Percentiles rank a stretch among this genome's conserved stretches.
These are phyloP conservation scores for Tolypocladium capitatum DNA, from an alignment of 2,329 filamentous ascomycete species.

Conservation along the genomic window DNA sequence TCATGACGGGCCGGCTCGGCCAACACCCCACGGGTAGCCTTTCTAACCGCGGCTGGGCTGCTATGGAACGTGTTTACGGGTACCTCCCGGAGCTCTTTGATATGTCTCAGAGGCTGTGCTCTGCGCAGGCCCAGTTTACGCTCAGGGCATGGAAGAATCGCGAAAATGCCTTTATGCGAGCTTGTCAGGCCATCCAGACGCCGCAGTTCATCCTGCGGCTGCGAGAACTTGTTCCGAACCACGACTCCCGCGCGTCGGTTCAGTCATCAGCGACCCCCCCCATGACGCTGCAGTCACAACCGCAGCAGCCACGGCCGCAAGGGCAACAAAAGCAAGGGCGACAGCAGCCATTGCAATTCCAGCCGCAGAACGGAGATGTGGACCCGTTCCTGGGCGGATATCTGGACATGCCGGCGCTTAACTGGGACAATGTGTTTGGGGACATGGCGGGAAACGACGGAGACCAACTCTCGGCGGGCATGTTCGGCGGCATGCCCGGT, in stretches of 20 bases:
- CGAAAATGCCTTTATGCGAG: conserved; percentile 25
- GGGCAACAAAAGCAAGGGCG: background rate
- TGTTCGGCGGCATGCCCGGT: conserved; percentile 17
- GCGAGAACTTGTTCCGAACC: conserved; percentile 25
- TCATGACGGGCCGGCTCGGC: conserved; percentile 40
- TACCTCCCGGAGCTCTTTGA: conserved; percentile 39
- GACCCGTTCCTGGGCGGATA: conserved; percentile 31
- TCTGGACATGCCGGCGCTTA: conserved; percentile 27
- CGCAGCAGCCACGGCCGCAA: conserved; percentile 4
- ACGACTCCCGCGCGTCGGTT: conserved; percentile 21
- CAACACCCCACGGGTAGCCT: conserved; percentile 33
- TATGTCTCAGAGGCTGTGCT: conserved; percentile 29
- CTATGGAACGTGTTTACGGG: conserved; percentile 31
- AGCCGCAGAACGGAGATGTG: conserved; percentile 13
- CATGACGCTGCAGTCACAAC: conserved; percentile 12
- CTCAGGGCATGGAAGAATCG: conserved; percentile 41
- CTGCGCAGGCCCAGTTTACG: conserved; percentile 31
- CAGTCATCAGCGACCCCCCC: conserved; percentile 15
- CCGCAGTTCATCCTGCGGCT: conserved; percentile 34
- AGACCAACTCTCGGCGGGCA: conserved; percentile 15
- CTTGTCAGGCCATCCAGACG: conserved; percentile 23
- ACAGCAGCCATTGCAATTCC: conserved; percentile 1
- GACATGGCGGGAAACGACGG: conserved; percentile 13
- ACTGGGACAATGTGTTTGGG: conserved; percentile 35
- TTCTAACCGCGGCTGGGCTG: conserved; percentile 39